Conservation (phyloP, 1,284 basidiomycete species). For the Kalmanozyma brasiliensis region DNA sequence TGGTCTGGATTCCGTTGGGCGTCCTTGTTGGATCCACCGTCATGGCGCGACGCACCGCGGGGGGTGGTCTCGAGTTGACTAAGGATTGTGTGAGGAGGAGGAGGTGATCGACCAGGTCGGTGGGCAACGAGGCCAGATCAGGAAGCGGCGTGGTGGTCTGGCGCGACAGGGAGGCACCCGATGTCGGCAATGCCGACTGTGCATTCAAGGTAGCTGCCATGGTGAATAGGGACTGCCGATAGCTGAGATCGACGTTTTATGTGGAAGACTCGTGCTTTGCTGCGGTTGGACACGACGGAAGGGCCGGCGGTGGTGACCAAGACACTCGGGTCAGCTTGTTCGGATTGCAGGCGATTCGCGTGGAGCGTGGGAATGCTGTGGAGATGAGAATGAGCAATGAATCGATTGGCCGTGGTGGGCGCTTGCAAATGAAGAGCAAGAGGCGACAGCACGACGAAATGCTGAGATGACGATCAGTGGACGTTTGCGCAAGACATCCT, state of each 20-base stretch:
- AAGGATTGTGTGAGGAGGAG: constrained; percentile 56
- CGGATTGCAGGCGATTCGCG: background rate
- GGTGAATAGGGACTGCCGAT: background rate
- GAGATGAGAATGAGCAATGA: constrained; percentile 13
- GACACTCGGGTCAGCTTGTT: too few relatives aligned
- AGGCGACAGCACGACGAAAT: background rate
- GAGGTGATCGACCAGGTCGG: constrained; percentile 62
- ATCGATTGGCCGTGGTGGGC: background rate
- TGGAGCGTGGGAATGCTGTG: background rate
- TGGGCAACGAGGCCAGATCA: constrained; percentile 46
- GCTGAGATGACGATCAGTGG: background rate
- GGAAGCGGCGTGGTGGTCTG: constrained; percentile 58
- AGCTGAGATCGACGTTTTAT: background rate
- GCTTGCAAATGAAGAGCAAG: background rate
- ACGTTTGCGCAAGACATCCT: constrained; percentile 6
- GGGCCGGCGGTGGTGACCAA: background rate
- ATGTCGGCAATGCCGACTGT: constrained; percentile 25
- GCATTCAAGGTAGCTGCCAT: constrained; percentile 39
- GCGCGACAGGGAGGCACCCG: constrained; percentile 38
- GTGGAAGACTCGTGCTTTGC: background rate
- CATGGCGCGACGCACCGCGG: constrained; percentile 39
- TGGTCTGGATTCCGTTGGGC: constrained; percentile 9
- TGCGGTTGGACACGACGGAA: background rate
- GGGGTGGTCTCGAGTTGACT: constrained; percentile 51
- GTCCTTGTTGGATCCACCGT: constrained; percentile 34